Base-by-base conservation (phyloP, 1,284 basidiomycete genomes). In the Ustilago curta region DNA sequence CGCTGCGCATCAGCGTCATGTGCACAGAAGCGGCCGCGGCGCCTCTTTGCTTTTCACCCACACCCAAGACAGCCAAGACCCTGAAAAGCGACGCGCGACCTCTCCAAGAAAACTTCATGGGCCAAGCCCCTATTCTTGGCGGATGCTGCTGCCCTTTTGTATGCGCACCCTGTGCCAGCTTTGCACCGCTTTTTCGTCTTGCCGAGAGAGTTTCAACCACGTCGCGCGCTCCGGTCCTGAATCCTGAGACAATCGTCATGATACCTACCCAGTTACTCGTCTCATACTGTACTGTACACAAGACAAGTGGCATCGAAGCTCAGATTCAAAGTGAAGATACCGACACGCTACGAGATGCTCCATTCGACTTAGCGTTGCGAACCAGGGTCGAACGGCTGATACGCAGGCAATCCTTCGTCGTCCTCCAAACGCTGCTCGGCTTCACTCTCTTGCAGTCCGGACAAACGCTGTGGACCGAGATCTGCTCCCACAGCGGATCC, bases 401-500 rank as follows among this genome's bases (percentile, higher is more conserved):
- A 76, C 4, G 61, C 73, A 5, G 73, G 69, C 50, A 71, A 32
- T 14, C 51, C 57, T 27, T 76, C 69, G 29, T 71, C 68, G 35
- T 70, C 72, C 14, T 54, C 64, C 48, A 60, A 25, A 4, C 53
- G 45, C 18, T 31, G 43, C 50, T 75, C 72, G 2, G 59, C 59
- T 47, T 64, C 61, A 31, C 56, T 70, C 59, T 75, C 72, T 39
- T 70, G 55, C 49, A 75, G 16, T 23, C 68, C 67, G 2, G 52
- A 43, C 31, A 75, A 35, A 16, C 49, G 48, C 48, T 50, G 53
- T 25, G 60, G 23, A 35, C 53, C 49, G 48, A 11, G 16, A 19
- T 35, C 54, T 9, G 23, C 49, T 31, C 52, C 44, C 14, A 21
- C 2, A 6, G 52, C 44, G 4, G 57, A 57, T 9, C 47, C 56